Base-by-base conservation (phyloP, 768 basidiomycete genomes). In the Tylopilus cervinicoccineus region DNA sequence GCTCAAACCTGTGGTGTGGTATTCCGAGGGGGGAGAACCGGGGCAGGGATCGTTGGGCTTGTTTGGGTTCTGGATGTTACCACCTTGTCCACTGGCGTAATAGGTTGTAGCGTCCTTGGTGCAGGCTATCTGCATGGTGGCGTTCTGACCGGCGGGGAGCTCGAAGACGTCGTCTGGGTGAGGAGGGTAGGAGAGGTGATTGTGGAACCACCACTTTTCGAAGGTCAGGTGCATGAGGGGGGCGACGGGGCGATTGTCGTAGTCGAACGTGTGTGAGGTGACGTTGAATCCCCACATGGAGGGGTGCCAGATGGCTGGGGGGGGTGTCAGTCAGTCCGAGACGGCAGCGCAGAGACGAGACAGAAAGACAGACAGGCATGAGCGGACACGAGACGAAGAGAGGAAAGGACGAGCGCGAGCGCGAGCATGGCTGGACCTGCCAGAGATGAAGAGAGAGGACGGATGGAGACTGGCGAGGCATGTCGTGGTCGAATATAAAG, bases 251-350 rank as follows among this genome's bases (percentile, higher is more conserved):
- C 84, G 77, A 61, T 86, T 85, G 57, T 85, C 84, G 62, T 83
- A 82, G 5, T 67, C 37, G 42, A 74, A 83, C 1, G 77, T 77
- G 31, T 72, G 39, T 7, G 55, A 49, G 1, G 82, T 83, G n/a
- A 83, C 82, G 46, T 85, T 84, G 71, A 81, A 86, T 1, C 84
- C 84, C 50, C 56, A 84, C 80, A 85, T 83, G 61, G 76, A 74
- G 4, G 79, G 74, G 48, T 78, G 73, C 65, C 66, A 83, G 14
- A 79, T 53, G n/a, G 76, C 80, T 78, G 47, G 48, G 8, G 42
- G 4, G 37, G 17, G 16, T 1, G 38, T 57, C 9, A 51, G 50
- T 22, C n/a, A n/a, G n/a, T n/a, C n/a, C n/a, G n/a, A n/a, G n/a
- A n/a, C n/a, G n/a, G n/a, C n/a, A n/a, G 3, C 11, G n/a, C 22